Evolutionary conservation across 768 basidiomycete species (phyloP), one percentile per base, ranked within the genome.

Genomic region (Calocybe indica): DNA sequence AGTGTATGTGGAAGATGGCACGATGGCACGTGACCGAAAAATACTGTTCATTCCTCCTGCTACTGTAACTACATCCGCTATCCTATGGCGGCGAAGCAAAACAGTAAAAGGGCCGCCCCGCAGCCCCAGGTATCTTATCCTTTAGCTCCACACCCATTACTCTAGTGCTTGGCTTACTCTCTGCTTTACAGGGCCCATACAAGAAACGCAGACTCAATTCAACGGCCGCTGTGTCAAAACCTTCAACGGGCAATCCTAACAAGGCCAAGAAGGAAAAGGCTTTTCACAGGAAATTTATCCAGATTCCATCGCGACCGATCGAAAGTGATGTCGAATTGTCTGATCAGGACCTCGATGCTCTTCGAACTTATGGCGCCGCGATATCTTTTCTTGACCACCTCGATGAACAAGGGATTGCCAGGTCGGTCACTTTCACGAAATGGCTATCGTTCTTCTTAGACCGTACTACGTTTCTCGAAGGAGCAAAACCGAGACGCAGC

Each of bases 401-500:
- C 46, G 92, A 97, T 63, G 74, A 76, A 51, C 81, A 79, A 55
- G 87, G 80, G n/a, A 87, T 97, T 48, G 74, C 88, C 52, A 77
- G 85, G 94, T 89, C 58, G 50, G 78, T 66, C 52, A 43, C 10
- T 9, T 12, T 12, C 34, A 29, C 15, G n/a, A 6, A 43, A 30
- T 38, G 3, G 22, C 30, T 7, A 12, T 40, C 14, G 7, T 43
- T 32, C 8, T 39, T 13, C 42, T 47, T 51, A 5, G 37, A 44
- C 3, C 48, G 11, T 8, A 49, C 46, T 6, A 55, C 39, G 43
- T 40, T 45, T 40, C 33, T 30, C 49, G 30, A 50, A 94, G 89
- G 80, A 92, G 88, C 58, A 90, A 90, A 66, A 88, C 85, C 55
- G 91, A 89, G 63, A 88, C 81, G 0, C 73, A 83, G 46, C 74